Base-by-base conservation (phyloP, 495 filamentous ascomycete species). In the Penicillium paradoxum region DNA sequence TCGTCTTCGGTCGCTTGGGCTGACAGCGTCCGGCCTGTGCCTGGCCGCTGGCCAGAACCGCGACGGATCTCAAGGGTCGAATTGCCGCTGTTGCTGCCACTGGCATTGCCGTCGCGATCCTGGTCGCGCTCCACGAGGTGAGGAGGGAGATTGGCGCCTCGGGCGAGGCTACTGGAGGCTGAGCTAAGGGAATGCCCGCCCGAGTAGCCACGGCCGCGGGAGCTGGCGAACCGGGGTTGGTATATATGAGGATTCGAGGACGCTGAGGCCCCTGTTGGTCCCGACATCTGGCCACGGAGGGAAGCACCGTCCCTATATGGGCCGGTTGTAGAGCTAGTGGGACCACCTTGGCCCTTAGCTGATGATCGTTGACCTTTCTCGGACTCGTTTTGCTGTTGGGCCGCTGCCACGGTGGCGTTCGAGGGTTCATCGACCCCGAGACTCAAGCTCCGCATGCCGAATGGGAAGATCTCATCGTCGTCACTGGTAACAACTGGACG, bases 361-460 rank as follows among this genome's bases (percentile, higher is more conserved):
- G 70, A 56, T 19, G 62, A 61, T 52, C 60, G 49, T 58, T 60
- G 64, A 37, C 58, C 54, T 30, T 64, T 59, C 39, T 65, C 67
- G 14, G 58, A 64, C 11, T 73, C 71, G 34, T 72, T 69, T 52
- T 79, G 75, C 1, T 78, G 76, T 18, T 83, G 74, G 11, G 86
- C 60, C 22, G 65, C 60, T 57, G 82, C 84, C 0, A 86, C 67
- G 38, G 77, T 82, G 7, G 78, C 74, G 24, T 81, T 78, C 13
- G 82, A 77, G 8, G 80, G 67, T 32, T 88, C 86, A 50, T 88
- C 86, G 1, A 79, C 79, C 2, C 87, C 88, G 3, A 92, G 70
- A 62, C 89, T 92, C 6, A 90, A 76, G 59, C 88, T 90, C 17
- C 88, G 85, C 67, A 88, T 80, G 4, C 79, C 83, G 54, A 84